phyloP scores from a whole-genome alignment of 139 green algal species.

The Coelastrella sp. region DNA sequence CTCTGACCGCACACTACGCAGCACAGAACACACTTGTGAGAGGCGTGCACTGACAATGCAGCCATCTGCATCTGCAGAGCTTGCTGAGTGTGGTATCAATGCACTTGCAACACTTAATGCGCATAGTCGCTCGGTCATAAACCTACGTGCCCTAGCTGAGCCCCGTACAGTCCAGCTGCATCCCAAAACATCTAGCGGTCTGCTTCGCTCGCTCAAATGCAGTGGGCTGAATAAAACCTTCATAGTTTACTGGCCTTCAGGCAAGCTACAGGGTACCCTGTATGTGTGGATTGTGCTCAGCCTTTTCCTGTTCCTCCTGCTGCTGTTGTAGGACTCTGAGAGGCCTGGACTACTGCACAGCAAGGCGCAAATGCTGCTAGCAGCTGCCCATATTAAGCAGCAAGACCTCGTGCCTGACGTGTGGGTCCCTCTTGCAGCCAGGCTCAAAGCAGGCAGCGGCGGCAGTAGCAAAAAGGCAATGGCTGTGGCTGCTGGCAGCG shows the following conservation, averaged over 20 bases:
- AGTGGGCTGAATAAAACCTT: no score
- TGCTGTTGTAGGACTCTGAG: constrained; percentile 1
- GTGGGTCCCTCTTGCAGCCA: neutral
- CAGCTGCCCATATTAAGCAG: constrained; percentile 6
- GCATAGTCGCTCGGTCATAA: no score
- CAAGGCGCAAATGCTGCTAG: constrained; percentile 12
- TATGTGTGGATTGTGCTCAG: neutral
- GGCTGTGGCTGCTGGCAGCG: neutral
- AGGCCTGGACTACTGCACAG: neutral
- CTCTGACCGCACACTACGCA: neutral
- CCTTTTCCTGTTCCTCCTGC: neutral
- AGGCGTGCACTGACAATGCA: no score
- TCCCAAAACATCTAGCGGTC: no score
- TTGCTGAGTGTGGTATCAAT: no score
- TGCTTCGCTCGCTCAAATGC: no score
- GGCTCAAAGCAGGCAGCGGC: constrained; percentile 24
- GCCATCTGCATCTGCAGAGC: no score
- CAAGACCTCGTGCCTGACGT: neutral
- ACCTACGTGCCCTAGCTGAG: no score
- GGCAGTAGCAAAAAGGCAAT: constrained; percentile 5
- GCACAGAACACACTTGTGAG: no score
- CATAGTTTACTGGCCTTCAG: neutral
- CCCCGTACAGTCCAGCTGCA: no score
- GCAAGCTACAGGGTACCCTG: neutral
- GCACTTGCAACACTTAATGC: no score